phyloP scores from a whole-genome alignment of 169 alveolate genomes.

The Plasmodium billcollinsi region DNA sequence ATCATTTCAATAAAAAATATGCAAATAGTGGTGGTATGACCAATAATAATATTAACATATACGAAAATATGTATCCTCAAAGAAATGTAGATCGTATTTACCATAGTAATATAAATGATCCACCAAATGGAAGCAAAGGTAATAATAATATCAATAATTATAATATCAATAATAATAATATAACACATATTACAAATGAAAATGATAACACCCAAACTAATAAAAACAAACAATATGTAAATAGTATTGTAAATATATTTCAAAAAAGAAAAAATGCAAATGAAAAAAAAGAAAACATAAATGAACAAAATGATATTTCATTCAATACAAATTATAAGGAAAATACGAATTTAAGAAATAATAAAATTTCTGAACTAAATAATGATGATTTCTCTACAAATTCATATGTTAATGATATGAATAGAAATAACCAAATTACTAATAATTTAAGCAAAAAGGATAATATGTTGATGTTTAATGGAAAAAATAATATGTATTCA shows the following conservation, averaged over 20 bases:
- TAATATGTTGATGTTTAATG: not conserved
- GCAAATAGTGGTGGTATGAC: too few species aligned
- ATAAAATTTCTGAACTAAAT: not conserved
- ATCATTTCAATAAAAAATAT: too few species aligned
- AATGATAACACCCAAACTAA: not conserved
- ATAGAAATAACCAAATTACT: too few species aligned
- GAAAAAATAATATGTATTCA: not conserved
- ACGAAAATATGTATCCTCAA: too few species aligned
- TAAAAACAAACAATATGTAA: conserved; percentile 11
- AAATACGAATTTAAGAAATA: not conserved
- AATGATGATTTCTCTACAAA: too few species aligned
- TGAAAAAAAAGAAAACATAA: not conserved
- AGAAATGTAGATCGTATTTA: not conserved
- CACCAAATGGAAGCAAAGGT: not conserved
- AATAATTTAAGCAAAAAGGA: not conserved
- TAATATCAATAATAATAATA: not conserved
- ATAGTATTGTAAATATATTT: not conserved
- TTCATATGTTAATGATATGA: conserved; percentile 1
- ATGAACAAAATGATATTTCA: not conserved
- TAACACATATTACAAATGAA: too few species aligned
- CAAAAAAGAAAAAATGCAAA: not conserved
- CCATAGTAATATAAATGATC: not conserved
- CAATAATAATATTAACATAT: too few species aligned
- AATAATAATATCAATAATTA: not conserved
- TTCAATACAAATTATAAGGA: not conserved